phyloP scores from a whole-genome alignment of 2,329 filamentous ascomycete genomes.

The Grosmannia penicillata region DNA sequence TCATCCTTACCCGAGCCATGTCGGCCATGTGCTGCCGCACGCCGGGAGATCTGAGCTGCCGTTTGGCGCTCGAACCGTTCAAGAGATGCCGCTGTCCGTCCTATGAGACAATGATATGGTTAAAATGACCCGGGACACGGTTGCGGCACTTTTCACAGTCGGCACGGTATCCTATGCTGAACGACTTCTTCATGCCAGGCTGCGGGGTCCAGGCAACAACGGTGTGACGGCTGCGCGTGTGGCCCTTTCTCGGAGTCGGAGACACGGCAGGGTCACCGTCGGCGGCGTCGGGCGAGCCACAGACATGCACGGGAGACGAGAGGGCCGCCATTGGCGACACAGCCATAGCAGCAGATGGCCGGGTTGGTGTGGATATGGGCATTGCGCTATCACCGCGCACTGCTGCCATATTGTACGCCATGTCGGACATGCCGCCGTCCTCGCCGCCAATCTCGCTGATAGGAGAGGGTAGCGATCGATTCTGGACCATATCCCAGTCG shows the following conservation, averaged over 20 bases:
- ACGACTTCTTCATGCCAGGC: slow-evolving; percentile 51
- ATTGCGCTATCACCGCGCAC: slow-evolving; percentile 13
- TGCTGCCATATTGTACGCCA: slow-evolving; percentile 16
- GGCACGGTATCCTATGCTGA: slow-evolving; percentile 64
- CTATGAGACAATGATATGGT: slow-evolving; percentile 59
- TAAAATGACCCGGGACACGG: slow-evolving; percentile 67
- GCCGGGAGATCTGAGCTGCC: not conserved
- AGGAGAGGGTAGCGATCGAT: slow-evolving; percentile 41
- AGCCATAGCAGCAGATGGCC: no score
- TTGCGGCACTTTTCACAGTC: slow-evolving; percentile 66
- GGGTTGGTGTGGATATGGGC: slow-evolving; percentile 21
- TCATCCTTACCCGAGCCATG: not conserved
- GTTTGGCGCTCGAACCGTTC: not conserved
- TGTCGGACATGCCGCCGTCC: slow-evolving; percentile 24
- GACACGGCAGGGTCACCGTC: slow-evolving; percentile 15
- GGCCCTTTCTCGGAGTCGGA: slow-evolving; percentile 35
- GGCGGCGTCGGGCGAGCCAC: no score
- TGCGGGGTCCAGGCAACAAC: slow-evolving; percentile 46
- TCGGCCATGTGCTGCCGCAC: not conserved
- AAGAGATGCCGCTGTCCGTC: not conserved
- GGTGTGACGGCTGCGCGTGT: slow-evolving; percentile 43
- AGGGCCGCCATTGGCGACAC: not conserved
- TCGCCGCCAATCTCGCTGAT: slow-evolving; percentile 40
- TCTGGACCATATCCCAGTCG: slow-evolving; percentile 38
- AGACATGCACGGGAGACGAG: not conserved